These are phyloP conservation scores for Clarireedia hainanense DNA, from an alignment of 2,329 filamentous ascomycete species.

Conservation along the genomic window DNA sequence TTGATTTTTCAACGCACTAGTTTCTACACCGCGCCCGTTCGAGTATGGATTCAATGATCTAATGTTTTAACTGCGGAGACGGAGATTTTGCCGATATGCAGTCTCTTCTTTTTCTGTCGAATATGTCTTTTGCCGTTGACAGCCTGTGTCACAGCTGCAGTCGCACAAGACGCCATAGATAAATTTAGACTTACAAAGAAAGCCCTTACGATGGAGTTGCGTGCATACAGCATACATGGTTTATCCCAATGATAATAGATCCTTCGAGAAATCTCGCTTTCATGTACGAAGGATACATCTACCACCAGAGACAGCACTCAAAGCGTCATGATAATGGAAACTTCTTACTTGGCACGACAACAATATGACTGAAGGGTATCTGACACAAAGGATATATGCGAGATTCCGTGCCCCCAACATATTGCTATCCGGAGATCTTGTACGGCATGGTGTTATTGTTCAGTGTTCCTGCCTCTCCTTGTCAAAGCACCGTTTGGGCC, in stretches of 20 bases:
- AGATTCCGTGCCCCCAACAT: constrained; percentile 6
- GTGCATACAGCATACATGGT: too few relatives aligned
- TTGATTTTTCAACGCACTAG: not conserved
- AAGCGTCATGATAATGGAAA: not conserved
- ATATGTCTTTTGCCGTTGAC: not conserved
- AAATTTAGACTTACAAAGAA: too few relatives aligned
- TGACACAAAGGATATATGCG: constrained; percentile 6
- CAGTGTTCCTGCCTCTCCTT: constrained; percentile 2
- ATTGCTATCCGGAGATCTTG: not conserved
- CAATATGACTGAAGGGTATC: not conserved
- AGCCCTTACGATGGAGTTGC: too few relatives aligned
- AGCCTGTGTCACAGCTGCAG: too few relatives aligned
- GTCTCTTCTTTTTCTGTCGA: not conserved
- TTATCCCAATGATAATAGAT: not conserved
- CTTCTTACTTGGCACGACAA: not conserved
- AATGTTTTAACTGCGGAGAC: not conserved
- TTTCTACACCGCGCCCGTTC: not conserved
- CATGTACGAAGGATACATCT: not conserved
- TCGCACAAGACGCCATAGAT: too few relatives aligned
- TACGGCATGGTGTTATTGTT: not conserved
- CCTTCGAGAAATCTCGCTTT: not conserved
- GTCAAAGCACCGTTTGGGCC: not conserved
- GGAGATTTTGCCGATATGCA: not conserved
- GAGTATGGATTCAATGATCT: not conserved
- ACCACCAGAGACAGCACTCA: not conserved